Evolutionary conservation across 2,329 filamentous ascomycete genomes (phyloP), one percentile per base, ranked within the genome.

Genomic region (Clarireedia sp.): DNA sequence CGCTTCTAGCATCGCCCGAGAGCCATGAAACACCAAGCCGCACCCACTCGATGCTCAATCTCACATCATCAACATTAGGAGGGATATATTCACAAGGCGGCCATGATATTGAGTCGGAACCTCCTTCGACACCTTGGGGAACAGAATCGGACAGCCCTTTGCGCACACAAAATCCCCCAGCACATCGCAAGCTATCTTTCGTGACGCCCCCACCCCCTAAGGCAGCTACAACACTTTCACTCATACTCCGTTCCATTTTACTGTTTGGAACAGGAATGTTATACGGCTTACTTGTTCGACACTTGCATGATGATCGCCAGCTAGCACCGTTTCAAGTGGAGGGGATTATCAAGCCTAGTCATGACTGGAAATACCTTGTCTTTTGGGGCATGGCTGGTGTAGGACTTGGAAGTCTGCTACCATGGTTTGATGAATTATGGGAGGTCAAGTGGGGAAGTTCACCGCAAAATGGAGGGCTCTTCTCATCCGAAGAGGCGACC

Each of bases 341-440:
- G 24, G 69, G 68, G 6, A 67, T 75, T 17, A 69, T 75, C 70
- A 67, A 71, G 36, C 68, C 72, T 6, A 66, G 70, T 12, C 73
- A 74, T 57, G 74, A 77, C 58, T 86, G 83, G 80, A 72, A 74
- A 44, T 95, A 95, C 68, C 74, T 95, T 54, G 73, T 77, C 0
- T 85, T 88, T 60, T 99, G 94, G 92, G 94, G 90, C 1, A 64
- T 86, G 9, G 84, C 86, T 0, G 91, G 90, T 16, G 82, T 96
- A 4, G 76, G 80, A 0, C 73, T 96, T 23, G 94, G 94, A 5
- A 86, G 83, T 56, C 71, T 95, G 50, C 73, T 97, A 56, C 94
- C 94, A 1, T 92, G 86, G 80, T 80, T 96, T 19, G 94, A 99
- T 69, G 74, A 79, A 10, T 69, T 90, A 9, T 94, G 87, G 82